Conservation (phyloP, 1,139 yeast species). For the Geotrichum carabidarum region DNA sequence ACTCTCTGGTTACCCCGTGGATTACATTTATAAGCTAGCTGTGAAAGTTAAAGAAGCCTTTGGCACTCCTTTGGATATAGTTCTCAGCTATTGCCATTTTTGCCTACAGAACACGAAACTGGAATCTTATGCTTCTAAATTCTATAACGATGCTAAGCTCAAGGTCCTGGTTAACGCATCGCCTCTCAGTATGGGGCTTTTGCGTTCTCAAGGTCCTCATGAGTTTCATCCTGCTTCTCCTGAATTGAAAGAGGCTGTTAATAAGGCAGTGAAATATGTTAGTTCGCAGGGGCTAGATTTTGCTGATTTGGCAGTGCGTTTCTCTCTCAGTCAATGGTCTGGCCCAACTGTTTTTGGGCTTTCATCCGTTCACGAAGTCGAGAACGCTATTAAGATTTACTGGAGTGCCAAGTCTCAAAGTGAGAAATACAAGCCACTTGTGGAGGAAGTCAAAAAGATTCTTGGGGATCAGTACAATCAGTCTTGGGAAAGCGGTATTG, state of each 20-base stretch:
- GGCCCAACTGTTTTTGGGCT: conserved; percentile 74
- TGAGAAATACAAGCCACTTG: conserved; percentile 43
- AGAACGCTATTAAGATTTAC: conserved; percentile 56
- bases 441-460: conserved; percentile 43
- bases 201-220: conserved; percentile 63
- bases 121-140: conserved; percentile 46
- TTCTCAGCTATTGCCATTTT: conserved; percentile 75
- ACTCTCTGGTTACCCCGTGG: conserved; percentile 82
- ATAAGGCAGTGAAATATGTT: conserved; percentile 48
- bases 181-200: conserved; percentile 80
- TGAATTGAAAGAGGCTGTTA: conserved; percentile 54
- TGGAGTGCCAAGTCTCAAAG: conserved; percentile 42
- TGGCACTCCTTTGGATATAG: conserved; percentile 59
- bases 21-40: conserved; percentile 44
- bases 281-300: conserved; percentile 49
- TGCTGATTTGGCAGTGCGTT: conserved; percentile 78
- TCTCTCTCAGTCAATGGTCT: conserved; percentile 59
- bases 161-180: conserved; percentile 68
- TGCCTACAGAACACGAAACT: conserved; percentile 73
- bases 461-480: conserved; percentile 55
- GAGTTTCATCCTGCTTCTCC: conserved; percentile 74
- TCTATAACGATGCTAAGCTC: conserved; percentile 53
- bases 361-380: conserved; percentile 55
- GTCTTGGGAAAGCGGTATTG: conserved; percentile 68
- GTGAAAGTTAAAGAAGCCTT: conserved; percentile 38